Evolutionary conservation across 2,329 filamentous ascomycete species (phyloP), one percentile per base, ranked within the genome.

Genomic region (Teratosphaeria zuluensis): DNA sequence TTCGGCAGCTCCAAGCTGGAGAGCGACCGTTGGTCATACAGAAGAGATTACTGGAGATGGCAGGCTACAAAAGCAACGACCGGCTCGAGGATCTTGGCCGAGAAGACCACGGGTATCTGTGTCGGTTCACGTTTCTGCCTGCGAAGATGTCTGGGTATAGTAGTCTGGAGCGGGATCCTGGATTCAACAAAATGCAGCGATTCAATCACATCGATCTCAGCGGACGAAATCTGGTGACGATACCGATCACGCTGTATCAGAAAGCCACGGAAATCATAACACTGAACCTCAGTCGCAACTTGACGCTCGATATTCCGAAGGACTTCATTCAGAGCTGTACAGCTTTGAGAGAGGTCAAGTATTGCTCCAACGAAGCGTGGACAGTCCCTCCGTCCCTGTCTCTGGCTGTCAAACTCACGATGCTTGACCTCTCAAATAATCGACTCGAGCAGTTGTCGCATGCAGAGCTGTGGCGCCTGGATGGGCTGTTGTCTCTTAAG

Each of bases 41-140:
- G 72, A 97, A 96, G 75, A 83, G 86, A 54, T 80, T 99, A 19
- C 77, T 99, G 19, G 88, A 96, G 73, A 91, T 96, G 74, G 88
- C 92, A 56, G 94, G 94, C 9, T 99, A 97, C 69, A 86, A 89
- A 59, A 85, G 90, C 33, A 84, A 84, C 58, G 94, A 99, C 73
- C 85, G 85, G 46, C 85, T 99, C 53, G 92, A 96, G 71, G 94
- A 97, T 62, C 84, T 99, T 56, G 94, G 94, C 31, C 85, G 94
- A 59, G 94, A 99, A 73, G 94, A 99, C 77, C 96, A 97, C 73
- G 95, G 92, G 71, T 99, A 97, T 67, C 81, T 99, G 12, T 95
- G 92, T 70, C 89, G 94, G 5, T 97, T 99, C 76, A 90, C 94
- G 60, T 99, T 99, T 74, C 79, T 96, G 59, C 92, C 92, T 16